Conservation (phyloP, 768 basidiomycete species). For the Candolleomyces aberdarensis region DNA sequence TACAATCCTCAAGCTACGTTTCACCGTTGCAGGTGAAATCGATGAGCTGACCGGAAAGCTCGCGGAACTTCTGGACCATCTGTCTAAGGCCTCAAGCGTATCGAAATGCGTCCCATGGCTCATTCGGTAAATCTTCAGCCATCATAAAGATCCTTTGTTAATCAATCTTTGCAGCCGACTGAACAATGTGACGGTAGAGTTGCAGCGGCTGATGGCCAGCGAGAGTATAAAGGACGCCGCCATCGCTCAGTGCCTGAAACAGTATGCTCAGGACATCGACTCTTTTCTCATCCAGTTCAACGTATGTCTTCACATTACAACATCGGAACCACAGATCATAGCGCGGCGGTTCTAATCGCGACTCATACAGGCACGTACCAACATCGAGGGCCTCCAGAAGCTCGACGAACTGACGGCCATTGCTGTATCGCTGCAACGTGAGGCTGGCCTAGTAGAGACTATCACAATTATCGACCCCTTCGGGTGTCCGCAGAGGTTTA, state of each 20-base stretch:
- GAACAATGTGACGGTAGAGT: not conserved
- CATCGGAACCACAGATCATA: too few relatives aligned
- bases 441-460: not conserved
- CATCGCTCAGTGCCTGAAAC: not conserved
- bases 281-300: not conserved
- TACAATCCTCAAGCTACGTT: not conserved
- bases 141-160: not conserved
- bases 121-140: not conserved
- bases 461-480: not conserved
- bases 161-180: not conserved
- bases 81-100: not conserved
- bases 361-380: too few relatives aligned
- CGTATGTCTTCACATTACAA: not conserved
- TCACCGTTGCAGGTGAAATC: not conserved
- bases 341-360: too few relatives aligned
- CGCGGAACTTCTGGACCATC: not conserved
- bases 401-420: not conserved
- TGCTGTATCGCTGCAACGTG: not conserved
- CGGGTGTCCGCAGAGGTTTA: not conserved
- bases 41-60: not conserved
- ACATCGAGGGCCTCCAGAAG: not conserved
- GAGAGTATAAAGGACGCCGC: not conserved
- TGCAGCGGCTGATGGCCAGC: not conserved
- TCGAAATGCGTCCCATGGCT: not conserved
- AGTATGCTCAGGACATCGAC: not conserved